phyloP scores from a whole-genome alignment of 768 basidiomycete genomes.

The Hemileccinum rubropunctum region DNA sequence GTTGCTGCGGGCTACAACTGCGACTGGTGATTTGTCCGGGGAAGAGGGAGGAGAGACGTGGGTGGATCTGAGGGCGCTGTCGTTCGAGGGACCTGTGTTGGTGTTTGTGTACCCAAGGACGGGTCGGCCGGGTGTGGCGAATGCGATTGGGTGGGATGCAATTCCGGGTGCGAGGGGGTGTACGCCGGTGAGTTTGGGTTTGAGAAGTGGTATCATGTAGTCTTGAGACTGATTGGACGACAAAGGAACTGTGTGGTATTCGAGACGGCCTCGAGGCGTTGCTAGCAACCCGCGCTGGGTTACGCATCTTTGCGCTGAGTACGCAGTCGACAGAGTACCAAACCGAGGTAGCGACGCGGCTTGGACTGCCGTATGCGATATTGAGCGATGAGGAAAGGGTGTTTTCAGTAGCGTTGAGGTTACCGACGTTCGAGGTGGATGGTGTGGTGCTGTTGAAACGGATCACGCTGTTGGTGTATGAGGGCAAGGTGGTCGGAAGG shows the following conservation, averaged over 20 bases:
- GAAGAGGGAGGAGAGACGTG: neutral
- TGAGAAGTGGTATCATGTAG: too few relatives aligned
- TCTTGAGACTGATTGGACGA: too few relatives aligned
- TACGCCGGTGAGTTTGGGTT: slow-evolving; percentile 16
- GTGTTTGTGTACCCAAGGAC: slow-evolving; percentile 23
- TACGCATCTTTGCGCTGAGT: slow-evolving; percentile 19
- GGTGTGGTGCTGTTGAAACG: slow-evolving; percentile 19
- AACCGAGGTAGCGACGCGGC: slow-evolving; percentile 13
- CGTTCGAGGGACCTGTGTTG: slow-evolving; percentile 18
- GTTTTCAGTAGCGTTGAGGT: slow-evolving; percentile 9
- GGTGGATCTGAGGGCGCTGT: slow-evolving; percentile 12
- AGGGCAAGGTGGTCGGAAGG: slow-evolving; percentile 9
- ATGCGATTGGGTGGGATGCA: slow-evolving; percentile 18
- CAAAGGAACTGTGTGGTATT: slow-evolving; percentile 20
- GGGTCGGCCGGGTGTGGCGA: slow-evolving; percentile 14
- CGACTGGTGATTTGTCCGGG: too few relatives aligned
- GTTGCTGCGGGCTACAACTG: too few relatives aligned
- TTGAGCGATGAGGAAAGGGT: slow-evolving; percentile 13
- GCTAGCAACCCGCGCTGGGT: neutral
- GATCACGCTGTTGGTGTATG: slow-evolving; percentile 16
- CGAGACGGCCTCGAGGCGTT: neutral
- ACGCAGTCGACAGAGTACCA: slow-evolving; percentile 20
- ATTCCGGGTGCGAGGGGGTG: slow-evolving; percentile 25
- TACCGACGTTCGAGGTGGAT: slow-evolving; percentile 20
- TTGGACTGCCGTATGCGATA: slow-evolving; percentile 19